Evolutionary conservation across 768 basidiomycete genomes (phyloP), one percentile per base, ranked within the genome.

Genomic region (Kwoniella shandongensis): DNA sequence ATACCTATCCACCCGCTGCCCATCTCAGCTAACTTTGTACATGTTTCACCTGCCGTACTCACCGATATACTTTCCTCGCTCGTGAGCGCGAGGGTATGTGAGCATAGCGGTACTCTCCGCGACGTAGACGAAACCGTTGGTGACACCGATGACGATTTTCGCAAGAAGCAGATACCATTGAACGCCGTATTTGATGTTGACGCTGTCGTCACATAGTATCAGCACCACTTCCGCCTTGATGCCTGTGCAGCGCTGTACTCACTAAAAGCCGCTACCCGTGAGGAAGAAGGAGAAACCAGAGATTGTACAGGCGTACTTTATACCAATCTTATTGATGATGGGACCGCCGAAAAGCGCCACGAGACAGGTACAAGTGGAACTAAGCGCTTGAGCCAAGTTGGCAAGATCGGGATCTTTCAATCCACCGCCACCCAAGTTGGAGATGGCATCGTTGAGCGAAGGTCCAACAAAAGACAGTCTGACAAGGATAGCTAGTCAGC

Each of bases 281-380:
- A 69, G 32, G 35, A 53, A 51, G 51, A 64, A 59, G 5, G 53
- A 42, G 35, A 51, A 44, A 25, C 59, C 61, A 15, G 55, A 55
- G 44, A 69, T 56, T 32, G 64, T 42, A 39, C 59, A 62, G 17
- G 68, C 53, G 59, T 60, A 66, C 42, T 64, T 63, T 27, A 61
- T 69, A 30, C 68, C 68, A 47, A 69, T 22, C 44, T 64, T 61
- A 62, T 69, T 69, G 56, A 69, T 55, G 36, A 69, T 22, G 18
- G 68, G 68, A 40, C 68, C 68, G 38, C 68, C 68, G 47, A 66
- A 61, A 4, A 69, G 27, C n/a, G 59, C 50, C 41, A 67, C 50
- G 20, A 42, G 6, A 23, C 59, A 63, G 1, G 40, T n/a, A 23
- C 53, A 20, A 15, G 62, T 29, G 39, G 57, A 63, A 25, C 38